Base-by-base conservation (phyloP, 108 stramenopile species). In the Fragilaria crotonensis region DNA sequence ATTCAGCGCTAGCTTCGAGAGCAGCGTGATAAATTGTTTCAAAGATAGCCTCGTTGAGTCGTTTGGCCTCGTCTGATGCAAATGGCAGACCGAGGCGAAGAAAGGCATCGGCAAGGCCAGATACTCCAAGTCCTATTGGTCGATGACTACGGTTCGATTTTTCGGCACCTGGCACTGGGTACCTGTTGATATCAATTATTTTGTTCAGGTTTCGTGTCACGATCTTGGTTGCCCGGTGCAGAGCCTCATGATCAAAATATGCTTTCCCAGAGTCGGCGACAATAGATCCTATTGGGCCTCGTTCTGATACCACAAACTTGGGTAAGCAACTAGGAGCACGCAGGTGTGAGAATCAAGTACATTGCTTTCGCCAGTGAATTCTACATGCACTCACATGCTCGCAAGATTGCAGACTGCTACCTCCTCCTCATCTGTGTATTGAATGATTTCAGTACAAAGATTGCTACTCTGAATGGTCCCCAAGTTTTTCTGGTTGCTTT, bases 381-480 rank as follows among this genome's bases (percentile, higher is more conserved):
- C 48, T 27, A 32, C 30, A 44, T 17, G 33, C 22, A 85, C 74
- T 71, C 70, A 85, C 69, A 93, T 80, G 52, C 85, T 85, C 1
- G 96, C 96, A 32, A 97, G 78, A 70, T 96, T 97, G 82, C 96
- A 97, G 5, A 97, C 96, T 11, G 96, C 96, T 25, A 93, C 86
- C 70, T 97, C 96, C 44, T 98, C 95, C 29, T 83, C 67, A 54
- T 81, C 67, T n/a, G 96, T 95, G 67, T 89, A 96, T 72, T 97
- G 94, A 51, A 97, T 80, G 56, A 98, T 97, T 77, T 97, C 96
- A 7, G 94, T 94, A 74, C 97, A 98, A 30, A 98, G 79, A 68
- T 98, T 98, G 65, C 90, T 92, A 56, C 88, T 86, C 66, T 95
- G 91, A 72, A 98, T 97, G 3, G 96, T 95, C 29, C 97, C 97